A percentile compares a stretch with the other conserved stretches of the same genome.
Evolutionary conservation across 1,284 basidiomycete species (phyloP).

Genomic region (Ceratobasidium sp.): DNA sequence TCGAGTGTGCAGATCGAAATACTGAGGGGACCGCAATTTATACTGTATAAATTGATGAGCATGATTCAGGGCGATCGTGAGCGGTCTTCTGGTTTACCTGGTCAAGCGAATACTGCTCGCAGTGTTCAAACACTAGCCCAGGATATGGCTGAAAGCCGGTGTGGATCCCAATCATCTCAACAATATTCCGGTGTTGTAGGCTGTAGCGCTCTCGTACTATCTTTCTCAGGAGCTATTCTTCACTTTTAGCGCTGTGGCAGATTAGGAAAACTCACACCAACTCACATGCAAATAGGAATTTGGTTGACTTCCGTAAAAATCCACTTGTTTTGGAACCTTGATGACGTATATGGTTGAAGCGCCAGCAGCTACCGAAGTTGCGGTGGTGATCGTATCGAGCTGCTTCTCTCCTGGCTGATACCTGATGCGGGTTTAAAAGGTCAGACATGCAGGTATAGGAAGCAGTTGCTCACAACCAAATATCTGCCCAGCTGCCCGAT

Average conservation of each 20-base stretch:
- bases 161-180: constrained; percentile 18
- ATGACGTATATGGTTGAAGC: neutral
- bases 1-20: neutral
- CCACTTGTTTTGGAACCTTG: neutral
- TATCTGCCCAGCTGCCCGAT: neutral
- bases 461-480: neutral
- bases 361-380: too few species aligned
- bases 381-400: too few species aligned
- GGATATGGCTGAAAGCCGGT: neutral
- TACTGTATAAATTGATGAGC: neutral
- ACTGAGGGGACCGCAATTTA: neutral
- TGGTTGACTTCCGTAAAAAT: neutral
- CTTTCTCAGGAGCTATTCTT: constrained; percentile 3
- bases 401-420: too few species aligned
- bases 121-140: constrained; percentile 16
- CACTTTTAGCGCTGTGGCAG: too few species aligned
- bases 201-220: constrained; percentile 15
- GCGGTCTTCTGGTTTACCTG: neutral
- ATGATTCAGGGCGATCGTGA: neutral
- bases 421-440: too few species aligned
- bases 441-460: too few species aligned
- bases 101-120: neutral
- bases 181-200: constrained; percentile 19
- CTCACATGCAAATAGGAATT: neutral
- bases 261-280: neutral